Base-by-base conservation (phyloP, 768 basidiomycete species). In the Tricholoma sp. region DNA sequence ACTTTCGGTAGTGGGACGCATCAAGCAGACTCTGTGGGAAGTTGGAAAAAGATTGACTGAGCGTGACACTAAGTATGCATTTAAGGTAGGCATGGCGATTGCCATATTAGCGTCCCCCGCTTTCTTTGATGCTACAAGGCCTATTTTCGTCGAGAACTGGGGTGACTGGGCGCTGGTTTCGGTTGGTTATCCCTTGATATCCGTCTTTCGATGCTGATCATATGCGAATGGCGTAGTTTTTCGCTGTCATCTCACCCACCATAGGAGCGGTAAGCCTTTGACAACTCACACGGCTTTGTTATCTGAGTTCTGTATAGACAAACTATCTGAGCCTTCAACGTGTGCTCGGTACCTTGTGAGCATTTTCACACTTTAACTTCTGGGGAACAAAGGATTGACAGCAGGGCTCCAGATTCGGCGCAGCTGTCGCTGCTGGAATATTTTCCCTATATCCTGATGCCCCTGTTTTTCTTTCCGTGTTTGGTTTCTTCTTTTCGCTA, bases 101-200 rank as follows among this genome's bases (percentile, higher is more conserved):
- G 89, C 91, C 0, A 71, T 97, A 22, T 76, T 98, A 3, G 88
- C 94, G 0, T 79, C 88, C 0, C 94, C 95, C 2, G 95, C 95
- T 0, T 98, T 96, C 71, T 85, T 91, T 58, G 88, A 90, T 54
- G 59, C 70, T 16, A 94, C 90, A 0, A 77, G 94, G 22, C 86
- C 85, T 4, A 70, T 83, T 3, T 98, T 97, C 65, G 76, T 91
- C 43, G 81, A 85, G 49, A 94, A 88, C 63, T 82, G 86, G 64
- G 95, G 95, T 34, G 94, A 98, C 72, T 99, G 96, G 96, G 94
- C 94, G 1, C 74, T 99, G 66, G 91, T 98, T 54, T 94, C 94
- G 46, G 93, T 91, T 59, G 66, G 82, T 74, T 27, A 60, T 51
- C 34, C 37, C 41, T 31, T 2, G 18, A 10, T 52, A 22, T 7